These are phyloP conservation scores for Kazachstania africana DNA, from an alignment of 805 yeast species.

Conservation along the genomic window DNA sequence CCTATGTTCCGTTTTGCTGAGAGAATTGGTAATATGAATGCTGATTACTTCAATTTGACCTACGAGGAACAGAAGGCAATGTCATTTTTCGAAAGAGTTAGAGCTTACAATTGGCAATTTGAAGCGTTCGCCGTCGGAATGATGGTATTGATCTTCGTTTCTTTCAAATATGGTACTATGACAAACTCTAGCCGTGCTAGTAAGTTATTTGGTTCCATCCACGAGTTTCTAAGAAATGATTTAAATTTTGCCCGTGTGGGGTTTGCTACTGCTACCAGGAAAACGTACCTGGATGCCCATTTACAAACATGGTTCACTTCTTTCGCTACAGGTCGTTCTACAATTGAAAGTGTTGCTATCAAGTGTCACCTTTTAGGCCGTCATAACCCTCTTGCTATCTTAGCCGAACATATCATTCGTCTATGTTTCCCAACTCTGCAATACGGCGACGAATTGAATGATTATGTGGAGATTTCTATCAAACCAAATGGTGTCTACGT, in stretches of 20 bases:
- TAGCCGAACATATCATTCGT: conserved; percentile 50
- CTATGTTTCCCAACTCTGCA: conserved; percentile 45
- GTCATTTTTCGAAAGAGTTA: conserved; percentile 48
- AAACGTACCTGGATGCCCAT: conserved; percentile 29
- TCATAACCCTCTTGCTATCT: conserved; percentile 62
- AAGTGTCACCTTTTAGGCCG: conserved; percentile 62
- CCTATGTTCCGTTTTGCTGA: conserved; percentile 2
- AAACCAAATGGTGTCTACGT: conserved; percentile 32
- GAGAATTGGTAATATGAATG: conserved; percentile 16
- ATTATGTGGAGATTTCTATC: conserved; percentile 42
- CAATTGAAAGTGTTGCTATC: conserved; percentile 51
- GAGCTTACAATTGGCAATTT: conserved; percentile 61
- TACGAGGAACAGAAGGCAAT: conserved; percentile 45
- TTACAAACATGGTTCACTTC: conserved; percentile 32
- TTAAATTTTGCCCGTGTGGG: conserved; percentile 52
- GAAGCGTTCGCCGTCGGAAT: conserved; percentile 49
- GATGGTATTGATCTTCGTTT: conserved; percentile 35
- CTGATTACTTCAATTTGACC: conserved; percentile 22
- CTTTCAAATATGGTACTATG: conserved; percentile 47
- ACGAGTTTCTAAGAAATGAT: conserved; percentile 46
- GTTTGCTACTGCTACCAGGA: conserved; percentile 15
- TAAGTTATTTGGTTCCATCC: conserved; percentile 38
- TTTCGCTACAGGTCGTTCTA: conserved; percentile 83
- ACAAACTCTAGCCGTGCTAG: conserved; percentile 48
- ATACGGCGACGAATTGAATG: conserved; percentile 44